Evolutionary conservation across 257 asterid species (phyloP), one percentile per base, ranked within the genome.

Genomic region (Jaltomata sinuosa): DNA sequence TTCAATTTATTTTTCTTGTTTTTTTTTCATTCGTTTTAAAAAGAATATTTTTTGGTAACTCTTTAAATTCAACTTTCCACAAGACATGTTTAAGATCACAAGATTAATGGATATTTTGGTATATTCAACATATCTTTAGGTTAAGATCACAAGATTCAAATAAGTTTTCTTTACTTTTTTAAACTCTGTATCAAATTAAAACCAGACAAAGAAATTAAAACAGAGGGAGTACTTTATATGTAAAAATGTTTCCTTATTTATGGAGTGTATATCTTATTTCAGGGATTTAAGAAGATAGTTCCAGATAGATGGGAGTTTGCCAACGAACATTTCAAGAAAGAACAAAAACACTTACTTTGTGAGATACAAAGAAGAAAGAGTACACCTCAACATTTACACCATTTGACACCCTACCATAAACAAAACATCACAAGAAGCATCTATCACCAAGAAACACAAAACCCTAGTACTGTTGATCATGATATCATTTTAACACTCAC

Each of bases 291-390:
- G 52, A 96, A 96, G 89, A 93, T 92, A 34, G 99, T 92, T 21
- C 97, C 98, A 3, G 98, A 96, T 53, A 87, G 98, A 72, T 96
- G 99, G 98, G 99, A 96, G 84, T 96, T 94, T 81, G 97, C 99
- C 0, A 96, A 96, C 22, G 93, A 89, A 45, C 83, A 85, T 76
- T 92, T 92, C 89, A 87, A 86, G 80, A 96, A 90, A 53, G 99
- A 98, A 0, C 98, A 96, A 81, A 94, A 94, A 53, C 97, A 93
- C 59, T 61, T 94, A 22, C 84, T 96, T 0, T 94, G 98, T 50
- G 98, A 96, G 93, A 94, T 96, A 88, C 98, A 94, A 88, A 89
- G 99, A 89, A 87, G 99, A n/a, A 94, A 92, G 83, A 92, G 34
- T 40, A 40, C 98, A 0, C 54, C 92, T 21, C 98, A 86, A 79